Evolutionary conservation across 306 rosid species (phyloP).

Genomic region (Medicago arabica): DNA sequence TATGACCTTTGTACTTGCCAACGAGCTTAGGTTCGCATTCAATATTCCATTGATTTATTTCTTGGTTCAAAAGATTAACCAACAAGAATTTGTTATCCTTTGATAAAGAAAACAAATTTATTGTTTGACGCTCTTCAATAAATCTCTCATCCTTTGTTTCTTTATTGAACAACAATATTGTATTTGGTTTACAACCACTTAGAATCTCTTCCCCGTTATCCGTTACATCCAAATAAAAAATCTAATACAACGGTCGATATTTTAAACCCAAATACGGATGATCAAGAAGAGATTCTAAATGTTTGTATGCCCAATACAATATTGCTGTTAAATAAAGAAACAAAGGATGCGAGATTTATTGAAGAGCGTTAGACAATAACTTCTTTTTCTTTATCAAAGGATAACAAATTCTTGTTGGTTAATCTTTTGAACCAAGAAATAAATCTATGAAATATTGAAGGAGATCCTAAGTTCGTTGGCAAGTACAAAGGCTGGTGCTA

Average conservation of each 20-base stretch:
- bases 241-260: conserved; percentile 73
- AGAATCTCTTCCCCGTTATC: conserved; percentile 74
- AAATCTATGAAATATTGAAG: conserved; percentile 90
- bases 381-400: conserved; percentile 83
- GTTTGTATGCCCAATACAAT: conserved; percentile 66
- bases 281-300: conserved; percentile 78
- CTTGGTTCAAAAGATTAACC: conserved; percentile 88
- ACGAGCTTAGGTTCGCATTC: conserved; percentile 71
- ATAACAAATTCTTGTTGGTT: conserved; percentile 77
- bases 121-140: conserved; percentile 77
- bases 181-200: conserved; percentile 71
- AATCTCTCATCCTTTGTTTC: conserved; percentile 77
- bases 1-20: conserved; percentile 81
- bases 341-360: conserved; percentile 73
- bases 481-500: conserved; percentile 82
- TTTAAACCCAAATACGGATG: too few species aligned
- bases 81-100: conserved; percentile 77
- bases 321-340: conserved; percentile 77
- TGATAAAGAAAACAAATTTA: conserved; percentile 88
- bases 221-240: conserved; percentile 86
- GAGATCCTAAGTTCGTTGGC: conserved; percentile 66
- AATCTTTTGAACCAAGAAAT: conserved; percentile 94
- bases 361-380: conserved; percentile 84
- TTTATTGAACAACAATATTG: conserved; percentile 73
- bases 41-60: conserved; percentile 93